Base-by-base conservation (phyloP, 805 yeast genomes). In the Monosporozyma aerobia region DNA sequence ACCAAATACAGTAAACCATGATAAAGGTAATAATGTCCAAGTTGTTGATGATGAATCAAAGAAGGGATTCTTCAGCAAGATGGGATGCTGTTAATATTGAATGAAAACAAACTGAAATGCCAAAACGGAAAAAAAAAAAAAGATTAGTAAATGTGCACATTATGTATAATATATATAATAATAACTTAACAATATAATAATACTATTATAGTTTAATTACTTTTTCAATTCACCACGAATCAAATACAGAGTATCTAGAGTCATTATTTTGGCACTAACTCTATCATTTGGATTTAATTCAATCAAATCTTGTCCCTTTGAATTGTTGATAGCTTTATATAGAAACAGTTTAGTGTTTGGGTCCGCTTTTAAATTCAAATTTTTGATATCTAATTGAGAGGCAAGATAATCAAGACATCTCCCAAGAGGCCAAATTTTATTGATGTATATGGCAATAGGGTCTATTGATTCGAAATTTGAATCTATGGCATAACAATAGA, bases 361-460 rank as follows among this genome's bases (percentile, higher is more conserved):
- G 5, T 55, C 44, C 2, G 59, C 56, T 8, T 55, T 49, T 23
- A 54, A 39, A 16, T 54, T 54, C 37, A 47, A 49, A 50, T 67
- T 67, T 25, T 53, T 54, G 5, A 67, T 61, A 33, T 57, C 53
- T 39, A 64, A 53, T 46, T 55, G 57, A n/a, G 51, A 45, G 1
- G 70, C 67, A 19, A 67, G 44, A 49, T 54, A 63, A 52, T 68
- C 71, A 32, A 68, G 51, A 4, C 61, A 64, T 41, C 67, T 60
- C 1, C 71, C 71, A 2, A 65, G 51, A 10, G 70, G 67, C 70
- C 71, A 65, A 3, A 60, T 51, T 51, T 63, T 67, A 53, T 67
- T 65, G 11, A 65, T 53, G 51, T 49, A 68, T 5, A 68, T 29
- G 1, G 51, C 43, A 5, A 43, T 53, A 3, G 56, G 53, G 14